Evolutionary conservation across 2,329 filamentous ascomycete genomes (phyloP).

Genomic region (Hymenoscyphus albidus): DNA sequence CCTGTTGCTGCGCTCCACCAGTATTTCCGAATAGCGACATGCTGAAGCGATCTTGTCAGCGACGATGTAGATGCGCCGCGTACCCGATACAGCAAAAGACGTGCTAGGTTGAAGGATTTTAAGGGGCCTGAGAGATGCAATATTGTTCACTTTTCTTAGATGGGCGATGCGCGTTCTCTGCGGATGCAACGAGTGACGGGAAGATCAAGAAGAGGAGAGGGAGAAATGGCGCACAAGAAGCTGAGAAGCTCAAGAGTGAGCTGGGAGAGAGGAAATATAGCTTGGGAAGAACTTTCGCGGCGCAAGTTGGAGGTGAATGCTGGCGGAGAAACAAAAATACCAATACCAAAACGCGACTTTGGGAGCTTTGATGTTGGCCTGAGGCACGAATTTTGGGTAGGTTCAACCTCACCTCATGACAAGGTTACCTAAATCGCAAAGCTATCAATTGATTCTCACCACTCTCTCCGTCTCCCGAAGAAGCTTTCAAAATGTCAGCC

Average conservation of each 20-base stretch:
- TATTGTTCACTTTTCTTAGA: too few species aligned
- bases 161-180: background rate
- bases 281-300: background rate
- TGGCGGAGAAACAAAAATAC: slow-evolving; percentile 2
- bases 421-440: slow-evolving; percentile 15
- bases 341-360: background rate
- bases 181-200: background rate
- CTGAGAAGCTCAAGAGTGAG: background rate
- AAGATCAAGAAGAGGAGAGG: background rate
- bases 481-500: slow-evolving; percentile 31
- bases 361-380: background rate
- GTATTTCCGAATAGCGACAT: slow-evolving; percentile 21
- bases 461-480: slow-evolving; percentile 18
- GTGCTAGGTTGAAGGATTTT: background rate
- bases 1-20: slow-evolving; percentile 10
- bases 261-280: background rate
- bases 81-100: background rate
- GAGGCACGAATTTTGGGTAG: slow-evolving; percentile 1
- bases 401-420: slow-evolving; percentile 32
- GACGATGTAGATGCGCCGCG: background rate
- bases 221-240: background rate
- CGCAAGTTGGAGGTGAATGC: background rate
- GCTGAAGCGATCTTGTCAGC: slow-evolving; percentile 1
- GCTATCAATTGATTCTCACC: slow-evolving; percentile 37
- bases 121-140: background rate